Conservation (phyloP, 345 rosid genomes). For the Eucalyptus virginea region DNA sequence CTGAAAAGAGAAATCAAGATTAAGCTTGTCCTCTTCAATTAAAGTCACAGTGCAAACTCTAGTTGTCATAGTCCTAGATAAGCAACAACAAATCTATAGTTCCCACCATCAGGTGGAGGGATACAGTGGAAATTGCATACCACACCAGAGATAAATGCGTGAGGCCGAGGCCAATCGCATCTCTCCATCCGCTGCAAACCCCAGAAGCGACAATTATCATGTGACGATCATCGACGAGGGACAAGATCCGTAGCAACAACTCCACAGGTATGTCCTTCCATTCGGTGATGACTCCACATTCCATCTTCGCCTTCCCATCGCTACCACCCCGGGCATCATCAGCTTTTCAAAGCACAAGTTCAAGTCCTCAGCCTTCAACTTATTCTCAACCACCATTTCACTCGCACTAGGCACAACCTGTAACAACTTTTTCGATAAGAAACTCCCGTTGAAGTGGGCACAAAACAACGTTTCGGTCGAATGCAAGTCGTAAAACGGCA, state of each 20-base stretch:
- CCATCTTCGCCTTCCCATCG: constrained; percentile 22
- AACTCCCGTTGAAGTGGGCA: not conserved
- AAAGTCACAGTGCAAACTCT: not conserved
- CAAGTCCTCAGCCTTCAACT: constrained; percentile 29
- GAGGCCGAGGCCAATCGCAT: constrained; percentile 67
- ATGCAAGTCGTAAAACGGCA: not conserved
- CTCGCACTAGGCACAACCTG: constrained; percentile 4
- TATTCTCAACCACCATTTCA: constrained; percentile 21
- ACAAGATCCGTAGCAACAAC: constrained; percentile 56
- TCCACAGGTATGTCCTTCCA: constrained; percentile 96
- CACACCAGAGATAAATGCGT: constrained; percentile 74
- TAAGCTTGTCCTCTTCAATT: not conserved
- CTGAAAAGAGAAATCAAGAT: not conserved
- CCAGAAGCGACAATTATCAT: constrained; percentile 70
- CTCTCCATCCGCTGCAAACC: constrained; percentile 93
- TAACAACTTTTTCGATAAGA: not conserved
- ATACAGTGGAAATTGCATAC: constrained; percentile 15
- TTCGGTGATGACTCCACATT: constrained; percentile 35
- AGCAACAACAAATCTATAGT: not conserved
- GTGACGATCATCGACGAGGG: constrained; percentile 74
- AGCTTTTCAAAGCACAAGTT: constrained; percentile 53
- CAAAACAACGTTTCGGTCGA: not conserved
- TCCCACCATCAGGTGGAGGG: not conserved
- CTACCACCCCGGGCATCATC: constrained; percentile 20
- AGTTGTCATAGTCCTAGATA: not conserved